Conservation (phyloP, 768 basidiomycete genomes). For the Pleurotus ostreatus region DNA sequence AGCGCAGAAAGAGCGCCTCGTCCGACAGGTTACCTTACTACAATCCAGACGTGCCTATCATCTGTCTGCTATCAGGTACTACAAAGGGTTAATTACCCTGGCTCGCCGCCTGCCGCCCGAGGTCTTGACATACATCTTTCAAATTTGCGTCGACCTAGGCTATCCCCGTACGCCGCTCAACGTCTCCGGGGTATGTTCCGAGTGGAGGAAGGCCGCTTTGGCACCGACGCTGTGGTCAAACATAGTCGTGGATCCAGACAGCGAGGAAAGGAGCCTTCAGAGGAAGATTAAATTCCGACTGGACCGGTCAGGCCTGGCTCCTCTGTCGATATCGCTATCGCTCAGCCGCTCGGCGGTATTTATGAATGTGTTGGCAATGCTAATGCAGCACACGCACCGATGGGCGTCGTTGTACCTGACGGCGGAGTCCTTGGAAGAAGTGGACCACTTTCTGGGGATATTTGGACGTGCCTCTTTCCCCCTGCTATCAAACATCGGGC, state of each 20-base stretch:
- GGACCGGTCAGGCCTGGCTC: conserved; percentile 36
- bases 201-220: conserved; percentile 52
- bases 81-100: conserved; percentile 45
- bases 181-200: conserved; percentile 54
- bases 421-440: conserved; percentile 30
- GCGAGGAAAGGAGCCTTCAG: conserved; percentile 36
- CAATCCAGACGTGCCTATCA: conserved; percentile 39
- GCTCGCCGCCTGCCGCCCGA: conserved; percentile 55
- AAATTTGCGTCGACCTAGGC: conserved; percentile 42
- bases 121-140: conserved; percentile 50
- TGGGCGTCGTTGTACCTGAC: conserved; percentile 44
- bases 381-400: conserved; percentile 33
- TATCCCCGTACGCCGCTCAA: conserved; percentile 54
- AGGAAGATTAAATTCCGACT: conserved; percentile 49
- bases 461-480: conserved; percentile 31
- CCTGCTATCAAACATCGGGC: conserved; percentile 19
- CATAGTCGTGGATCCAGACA: conserved; percentile 39
- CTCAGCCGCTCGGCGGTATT: conserved; percentile 26
- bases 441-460: conserved; percentile 31
- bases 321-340: conserved; percentile 42
- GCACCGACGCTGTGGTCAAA: conserved; percentile 56
- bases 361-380: conserved; percentile 32
- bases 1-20: conserved; percentile 36
- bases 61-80: conserved; percentile 36
- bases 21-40: conserved; percentile 35